Conservation (phyloP, 768 basidiomycete species). For the Lentinula boryana region DNA sequence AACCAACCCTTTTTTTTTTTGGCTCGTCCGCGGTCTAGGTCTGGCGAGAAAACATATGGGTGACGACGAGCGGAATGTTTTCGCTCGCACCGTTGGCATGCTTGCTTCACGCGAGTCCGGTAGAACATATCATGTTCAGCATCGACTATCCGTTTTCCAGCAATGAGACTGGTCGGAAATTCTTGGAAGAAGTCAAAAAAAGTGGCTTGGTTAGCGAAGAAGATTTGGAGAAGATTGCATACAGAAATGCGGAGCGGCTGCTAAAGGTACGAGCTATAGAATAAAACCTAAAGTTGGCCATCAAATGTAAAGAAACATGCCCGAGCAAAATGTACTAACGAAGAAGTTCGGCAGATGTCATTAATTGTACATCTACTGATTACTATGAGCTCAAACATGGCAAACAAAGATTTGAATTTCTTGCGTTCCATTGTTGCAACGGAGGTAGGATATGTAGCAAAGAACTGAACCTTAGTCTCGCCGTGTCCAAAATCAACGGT, state of each 20-base stretch:
- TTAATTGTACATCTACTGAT: too few relatives aligned
- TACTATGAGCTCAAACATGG: too few relatives aligned
- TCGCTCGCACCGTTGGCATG: neutral
- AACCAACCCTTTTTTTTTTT: too few relatives aligned
- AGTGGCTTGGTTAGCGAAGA: slow-evolving; percentile 1
- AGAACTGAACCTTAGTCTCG: too few relatives aligned
- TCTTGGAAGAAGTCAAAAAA: neutral
- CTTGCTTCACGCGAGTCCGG: neutral
- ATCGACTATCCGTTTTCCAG: slow-evolving; percentile 1
- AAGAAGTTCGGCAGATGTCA: too few relatives aligned
- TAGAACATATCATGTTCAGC: slow-evolving; percentile 1
- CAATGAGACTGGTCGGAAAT: neutral
- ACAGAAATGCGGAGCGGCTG: neutral
- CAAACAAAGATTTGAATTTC: too few relatives aligned
- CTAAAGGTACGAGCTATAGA: neutral
- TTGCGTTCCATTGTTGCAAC: too few relatives aligned
- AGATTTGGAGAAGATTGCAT: neutral
- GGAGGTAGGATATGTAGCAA: too few relatives aligned
- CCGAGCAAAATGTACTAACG: too few relatives aligned
- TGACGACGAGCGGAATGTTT: slow-evolving; percentile 3
- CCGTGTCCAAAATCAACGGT: too few relatives aligned
- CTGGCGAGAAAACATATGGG: slow-evolving; percentile 4
- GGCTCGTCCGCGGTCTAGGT: neutral
- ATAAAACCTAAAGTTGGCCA: neutral
- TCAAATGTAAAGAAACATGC: too few relatives aligned